These are phyloP conservation scores for Trichoderma harzianum DNA, from an alignment of 2,329 filamentous ascomycete species.

Conservation along the genomic window DNA sequence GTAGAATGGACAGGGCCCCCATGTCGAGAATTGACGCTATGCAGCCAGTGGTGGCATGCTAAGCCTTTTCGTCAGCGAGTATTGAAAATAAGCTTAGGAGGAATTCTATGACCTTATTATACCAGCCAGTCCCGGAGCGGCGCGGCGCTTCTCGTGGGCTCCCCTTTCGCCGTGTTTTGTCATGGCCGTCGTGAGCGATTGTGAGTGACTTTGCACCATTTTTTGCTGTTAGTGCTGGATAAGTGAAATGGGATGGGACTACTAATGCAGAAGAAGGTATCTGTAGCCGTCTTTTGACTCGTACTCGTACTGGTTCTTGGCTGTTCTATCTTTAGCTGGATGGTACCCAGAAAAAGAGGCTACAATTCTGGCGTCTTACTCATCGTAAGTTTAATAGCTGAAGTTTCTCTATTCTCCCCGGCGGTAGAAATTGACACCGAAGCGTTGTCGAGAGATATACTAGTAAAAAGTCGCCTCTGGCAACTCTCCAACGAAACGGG, in stretches of 20 bases:
- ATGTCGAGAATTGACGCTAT: constrained; percentile 4
- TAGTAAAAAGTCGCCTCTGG: not conserved
- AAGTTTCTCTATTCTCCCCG: not conserved
- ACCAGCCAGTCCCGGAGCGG: not conserved
- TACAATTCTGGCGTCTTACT: not conserved
- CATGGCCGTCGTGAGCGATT: not conserved
- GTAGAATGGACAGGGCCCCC: not conserved
- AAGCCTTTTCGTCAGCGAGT: constrained; percentile 17
- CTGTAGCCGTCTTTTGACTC: not conserved
- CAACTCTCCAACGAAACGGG: not conserved
- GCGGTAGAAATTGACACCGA: constrained; percentile 9
- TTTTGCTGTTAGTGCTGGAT: not conserved
- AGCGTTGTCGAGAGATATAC: not conserved
- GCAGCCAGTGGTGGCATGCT: constrained; percentile 10
- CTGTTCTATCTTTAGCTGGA: not conserved
- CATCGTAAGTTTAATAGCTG: not conserved
- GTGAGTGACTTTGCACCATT: not conserved
- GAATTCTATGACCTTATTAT: constrained; percentile 17
- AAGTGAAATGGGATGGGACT: not conserved
- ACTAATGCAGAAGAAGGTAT: not conserved
- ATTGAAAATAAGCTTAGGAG: constrained; percentile 21
- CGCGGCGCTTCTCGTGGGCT: not conserved
- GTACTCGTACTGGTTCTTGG: not conserved
- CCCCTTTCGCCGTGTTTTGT: not conserved
- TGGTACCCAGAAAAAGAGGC: not conserved